A percentile compares a stretch with the other conserved stretches of the same genome.
These are phyloP conservation scores for Whalleya microplaca DNA, from an alignment of 2,329 filamentous ascomycete species.

Conservation along the genomic window DNA sequence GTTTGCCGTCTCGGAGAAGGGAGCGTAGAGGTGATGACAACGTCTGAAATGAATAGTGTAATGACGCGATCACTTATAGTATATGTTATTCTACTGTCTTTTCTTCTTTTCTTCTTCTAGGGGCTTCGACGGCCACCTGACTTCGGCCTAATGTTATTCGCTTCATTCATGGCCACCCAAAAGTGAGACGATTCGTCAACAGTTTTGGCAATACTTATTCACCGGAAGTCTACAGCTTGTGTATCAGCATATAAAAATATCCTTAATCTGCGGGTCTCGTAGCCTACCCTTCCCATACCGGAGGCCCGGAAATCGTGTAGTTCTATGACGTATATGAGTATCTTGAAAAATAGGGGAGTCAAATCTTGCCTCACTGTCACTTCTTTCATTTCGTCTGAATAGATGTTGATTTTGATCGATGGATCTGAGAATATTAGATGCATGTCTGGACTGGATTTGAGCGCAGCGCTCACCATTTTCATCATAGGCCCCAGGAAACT, in stretches of 20 bases:
- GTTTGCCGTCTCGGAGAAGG: slow-evolving; percentile 23
- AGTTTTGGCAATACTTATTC: slow-evolving; percentile 28
- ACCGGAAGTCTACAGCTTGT: slow-evolving; percentile 12
- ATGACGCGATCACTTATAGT: not conserved
- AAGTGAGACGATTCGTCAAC: slow-evolving; percentile 3
- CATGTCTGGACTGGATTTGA: not conserved
- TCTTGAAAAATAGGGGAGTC: not conserved
- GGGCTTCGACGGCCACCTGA: no score
- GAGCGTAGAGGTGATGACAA: slow-evolving; percentile 24
- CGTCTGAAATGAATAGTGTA: not conserved
- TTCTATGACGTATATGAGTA: slow-evolving; percentile 33
- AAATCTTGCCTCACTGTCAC: slow-evolving; percentile 31
- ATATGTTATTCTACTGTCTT: not conserved
- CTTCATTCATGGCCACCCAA: not conserved
- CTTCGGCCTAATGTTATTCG: not conserved
- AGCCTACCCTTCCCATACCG: slow-evolving; percentile 43
- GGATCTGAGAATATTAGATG: slow-evolving; percentile 36
- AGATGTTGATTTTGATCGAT: slow-evolving; percentile 44
- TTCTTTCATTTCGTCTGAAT: slow-evolving; percentile 38
- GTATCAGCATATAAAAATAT: not conserved
- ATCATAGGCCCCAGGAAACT: slow-evolving; percentile 43
- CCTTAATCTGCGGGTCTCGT: not conserved
- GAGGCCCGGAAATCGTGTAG: slow-evolving; percentile 43
- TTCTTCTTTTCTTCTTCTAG: no score
- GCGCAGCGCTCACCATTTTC: slow-evolving; percentile 37